phyloP scores from a whole-genome alignment of 192 early-diverging fungal genomes.

The Coemansia sp. region DNA sequence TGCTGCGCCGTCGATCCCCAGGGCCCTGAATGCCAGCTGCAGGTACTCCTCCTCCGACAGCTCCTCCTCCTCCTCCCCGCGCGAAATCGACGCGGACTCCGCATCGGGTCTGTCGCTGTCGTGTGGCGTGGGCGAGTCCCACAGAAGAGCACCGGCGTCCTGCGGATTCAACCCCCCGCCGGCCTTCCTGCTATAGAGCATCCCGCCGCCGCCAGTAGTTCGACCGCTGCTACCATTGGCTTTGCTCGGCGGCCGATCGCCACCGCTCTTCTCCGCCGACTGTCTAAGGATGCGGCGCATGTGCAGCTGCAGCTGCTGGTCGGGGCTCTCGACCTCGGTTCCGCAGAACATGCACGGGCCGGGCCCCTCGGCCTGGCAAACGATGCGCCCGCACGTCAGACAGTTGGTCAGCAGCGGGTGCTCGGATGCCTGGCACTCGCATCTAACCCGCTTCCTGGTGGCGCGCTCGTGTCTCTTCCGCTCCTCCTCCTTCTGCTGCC shows the following conservation, averaged over 20 bases:
- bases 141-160: constrained; percentile 17
- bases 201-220: neutral
- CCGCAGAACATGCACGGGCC: constrained; percentile 57
- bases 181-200: constrained; percentile 31
- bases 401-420: constrained; percentile 57
- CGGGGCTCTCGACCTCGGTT: constrained; percentile 38
- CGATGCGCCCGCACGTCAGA: constrained; percentile 56
- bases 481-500: constrained; percentile 21
- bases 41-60: constrained; percentile 40
- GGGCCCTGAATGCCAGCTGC: constrained; percentile 32
- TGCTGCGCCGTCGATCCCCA: constrained; percentile 22
- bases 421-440: constrained; percentile 53
- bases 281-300: constrained; percentile 34
- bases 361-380: constrained; percentile 53
- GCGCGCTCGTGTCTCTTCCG: constrained; percentile 18
- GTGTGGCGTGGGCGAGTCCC: constrained; percentile 13
- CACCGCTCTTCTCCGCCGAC: neutral
- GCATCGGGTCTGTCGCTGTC: neutral
- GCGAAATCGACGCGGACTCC: neutral
- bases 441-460: constrained; percentile 35
- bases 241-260: neutral
- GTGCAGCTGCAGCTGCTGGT: constrained; percentile 50
- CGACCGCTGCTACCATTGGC: neutral
- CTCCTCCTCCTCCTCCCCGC: constrained; percentile 16
- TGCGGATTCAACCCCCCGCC: constrained; percentile 21